These are phyloP conservation scores for Mycena metata DNA, from an alignment of 768 basidiomycete genomes.

Conservation along the genomic window DNA sequence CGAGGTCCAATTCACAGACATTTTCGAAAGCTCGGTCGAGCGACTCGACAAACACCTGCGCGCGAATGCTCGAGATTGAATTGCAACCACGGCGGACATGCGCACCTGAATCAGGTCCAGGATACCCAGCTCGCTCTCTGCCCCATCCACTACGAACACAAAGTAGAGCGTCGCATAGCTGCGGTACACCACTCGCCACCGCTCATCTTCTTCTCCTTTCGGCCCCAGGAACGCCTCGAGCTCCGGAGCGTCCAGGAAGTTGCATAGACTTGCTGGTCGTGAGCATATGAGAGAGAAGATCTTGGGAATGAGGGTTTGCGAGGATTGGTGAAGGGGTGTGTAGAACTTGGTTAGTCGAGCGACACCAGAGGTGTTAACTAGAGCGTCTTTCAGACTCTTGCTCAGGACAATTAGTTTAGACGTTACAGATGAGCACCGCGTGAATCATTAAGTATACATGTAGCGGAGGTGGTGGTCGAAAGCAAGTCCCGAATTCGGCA, in stretches of 20 bases:
- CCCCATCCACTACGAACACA: constrained; percentile 95
- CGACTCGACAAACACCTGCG: constrained; percentile 95
- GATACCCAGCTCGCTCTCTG: constrained; percentile 97
- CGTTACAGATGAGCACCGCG: constrained; percentile 86
- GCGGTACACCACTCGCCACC: constrained; percentile 91
- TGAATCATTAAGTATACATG: constrained; percentile 69
- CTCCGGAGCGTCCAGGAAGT: constrained; percentile 95
- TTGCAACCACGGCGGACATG: constrained; percentile 9
- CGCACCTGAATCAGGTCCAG: constrained; percentile 95
- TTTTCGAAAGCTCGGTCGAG: constrained; percentile 97
- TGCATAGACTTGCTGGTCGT: constrained; percentile 88
- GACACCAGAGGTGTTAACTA: constrained; percentile 95
- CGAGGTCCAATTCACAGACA: constrained; percentile 97
- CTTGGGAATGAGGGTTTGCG: constrained; percentile 82
- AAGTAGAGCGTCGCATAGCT: constrained; percentile 98
- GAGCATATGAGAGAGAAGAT: constrained; percentile 91
- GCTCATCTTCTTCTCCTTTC: constrained; percentile 66
- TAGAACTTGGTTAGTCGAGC: constrained; percentile 91
- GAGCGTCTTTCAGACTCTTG: constrained; percentile 36
- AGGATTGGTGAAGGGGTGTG: constrained; percentile 77
- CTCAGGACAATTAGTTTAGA: constrained; percentile 36
- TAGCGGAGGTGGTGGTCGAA: neutral
- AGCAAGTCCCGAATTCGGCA: too few relatives aligned
- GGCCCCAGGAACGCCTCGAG: constrained; percentile 80
- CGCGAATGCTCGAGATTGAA: constrained; percentile 45